phyloP scores from a whole-genome alignment of 78 protist species.

The Dictyostelium discoideum region DNA sequence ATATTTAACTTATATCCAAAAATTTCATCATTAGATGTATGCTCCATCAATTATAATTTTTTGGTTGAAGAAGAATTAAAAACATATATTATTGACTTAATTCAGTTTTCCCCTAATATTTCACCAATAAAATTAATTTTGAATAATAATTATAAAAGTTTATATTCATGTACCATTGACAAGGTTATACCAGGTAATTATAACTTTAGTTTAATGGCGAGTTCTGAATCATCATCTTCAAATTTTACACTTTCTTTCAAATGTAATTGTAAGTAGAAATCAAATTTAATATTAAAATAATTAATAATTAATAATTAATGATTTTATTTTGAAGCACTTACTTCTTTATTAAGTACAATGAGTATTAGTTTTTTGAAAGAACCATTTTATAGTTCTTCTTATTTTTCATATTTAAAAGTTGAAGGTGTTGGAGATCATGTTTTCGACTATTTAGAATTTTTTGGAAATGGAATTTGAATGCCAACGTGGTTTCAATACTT shows the following conservation, averaged over 20 bases:
- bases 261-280: neutral
- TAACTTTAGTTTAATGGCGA: neutral
- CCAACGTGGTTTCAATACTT: neutral
- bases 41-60: neutral
- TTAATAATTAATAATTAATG: too few species aligned
- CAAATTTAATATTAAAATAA: too few species aligned
- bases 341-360: neutral
- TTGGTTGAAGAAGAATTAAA: neutral
- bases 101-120: neutral
- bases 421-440: neutral
- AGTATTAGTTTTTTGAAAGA: neutral
- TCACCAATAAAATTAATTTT: neutral
- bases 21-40: neutral
- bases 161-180: neutral
- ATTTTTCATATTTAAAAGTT: neutral
- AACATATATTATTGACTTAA: neutral
- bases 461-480: neutral
- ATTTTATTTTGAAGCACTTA: neutral
- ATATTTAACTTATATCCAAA: neutral
- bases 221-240: neutral
- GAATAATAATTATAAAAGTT: neutral
- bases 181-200: neutral
- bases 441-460: neutral
- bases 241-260: neutral
- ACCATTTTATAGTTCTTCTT: neutral